Evolutionary conservation across 495 filamentous ascomycete species (phyloP).

Genomic region (Aspergillus kassunensis): DNA sequence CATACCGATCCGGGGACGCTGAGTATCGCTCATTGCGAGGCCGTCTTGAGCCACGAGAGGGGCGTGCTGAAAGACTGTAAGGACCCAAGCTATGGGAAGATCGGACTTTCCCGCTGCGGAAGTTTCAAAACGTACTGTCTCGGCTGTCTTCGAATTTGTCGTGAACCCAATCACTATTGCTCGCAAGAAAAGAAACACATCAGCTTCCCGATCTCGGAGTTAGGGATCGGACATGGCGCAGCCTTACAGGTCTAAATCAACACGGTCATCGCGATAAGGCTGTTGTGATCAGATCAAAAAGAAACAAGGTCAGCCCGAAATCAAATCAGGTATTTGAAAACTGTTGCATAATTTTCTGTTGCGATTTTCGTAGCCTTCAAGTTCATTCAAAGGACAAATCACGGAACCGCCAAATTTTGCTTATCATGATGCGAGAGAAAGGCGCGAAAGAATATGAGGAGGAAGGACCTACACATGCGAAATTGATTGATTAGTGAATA

Average conservation of each 20-base stretch:
- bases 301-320: conserved; percentile 54
- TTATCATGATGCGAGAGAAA: conserved; percentile 38
- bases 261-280: conserved; percentile 52
- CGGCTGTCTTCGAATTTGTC: conserved; percentile 74
- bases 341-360: conserved; percentile 38
- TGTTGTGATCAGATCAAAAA: conserved; percentile 47
- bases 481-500: conserved; percentile 31
- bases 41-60: conserved; percentile 37
- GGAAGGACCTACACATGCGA: conserved; percentile 37
- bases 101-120: conserved; percentile 16
- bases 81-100: conserved; percentile 2
- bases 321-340: conserved; percentile 44
- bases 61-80: conserved; percentile 29
- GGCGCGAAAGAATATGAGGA: conserved; percentile 34
- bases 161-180: conserved; percentile 82
- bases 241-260: conserved; percentile 53
- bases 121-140: conserved; percentile 37
- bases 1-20: conserved; percentile 50
- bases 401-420: conserved; percentile 33
- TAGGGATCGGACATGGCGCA: not conserved
- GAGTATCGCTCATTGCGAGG: conserved; percentile 38
- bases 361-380: conserved; percentile 30
- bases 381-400: conserved; percentile 29
- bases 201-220: too few relatives aligned
- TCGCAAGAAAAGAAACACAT: not conserved